Evolutionary conservation across 176 grass and related monocot genomes (phyloP), one percentile per base, ranked within the genome.

Genomic region (Oryza meridionalis): DNA sequence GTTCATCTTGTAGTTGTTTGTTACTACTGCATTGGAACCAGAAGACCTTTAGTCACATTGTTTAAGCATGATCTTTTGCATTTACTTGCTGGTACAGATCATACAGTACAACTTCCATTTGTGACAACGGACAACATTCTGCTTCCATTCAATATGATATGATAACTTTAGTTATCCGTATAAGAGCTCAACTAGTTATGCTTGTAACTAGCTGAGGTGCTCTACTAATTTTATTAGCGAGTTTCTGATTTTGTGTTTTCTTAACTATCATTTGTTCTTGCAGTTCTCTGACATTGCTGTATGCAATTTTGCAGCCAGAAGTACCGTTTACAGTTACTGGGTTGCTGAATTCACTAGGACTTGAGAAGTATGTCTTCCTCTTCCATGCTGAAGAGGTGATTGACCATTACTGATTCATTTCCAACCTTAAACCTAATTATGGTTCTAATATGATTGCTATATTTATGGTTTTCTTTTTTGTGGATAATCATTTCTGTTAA

Each of bases 361-460:
- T 99, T 65, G 90, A 91, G 74, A 99, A 91, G 86, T 99, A 99
- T 90, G 62, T 19, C 27, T 45, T 96, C 71, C 77, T 92, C 49
- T 99, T 99, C 92, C 86, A 96, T 86, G 91, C 88, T 69, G 97
- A 99, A 80, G 97, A 99, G 97, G 97, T 99, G 43, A 91, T 46
- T 68, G 68, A 71, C 5, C n/a, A 38, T 76, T 64, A 47, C 47
- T 65, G 32, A 32, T 83, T 50, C 7, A 11, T 64, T 84, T 84
- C 40, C 42, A 70, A 84, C 21, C 84, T 65, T 44, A 65, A 45
- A 70, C 53, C 16, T 68, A 78, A 73, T 78, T 62, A 9, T 37
- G 42, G 11, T 3, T 69, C 32, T 62, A 78, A 68, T 16, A 6
- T 46, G 61, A 71, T 51, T 9, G 27, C 5, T 65, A 16, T 2